Evolutionary conservation across 495 filamentous ascomycete genomes (phyloP), one percentile per base, ranked within the genome.

Genomic region (Cercophora sp.): DNA sequence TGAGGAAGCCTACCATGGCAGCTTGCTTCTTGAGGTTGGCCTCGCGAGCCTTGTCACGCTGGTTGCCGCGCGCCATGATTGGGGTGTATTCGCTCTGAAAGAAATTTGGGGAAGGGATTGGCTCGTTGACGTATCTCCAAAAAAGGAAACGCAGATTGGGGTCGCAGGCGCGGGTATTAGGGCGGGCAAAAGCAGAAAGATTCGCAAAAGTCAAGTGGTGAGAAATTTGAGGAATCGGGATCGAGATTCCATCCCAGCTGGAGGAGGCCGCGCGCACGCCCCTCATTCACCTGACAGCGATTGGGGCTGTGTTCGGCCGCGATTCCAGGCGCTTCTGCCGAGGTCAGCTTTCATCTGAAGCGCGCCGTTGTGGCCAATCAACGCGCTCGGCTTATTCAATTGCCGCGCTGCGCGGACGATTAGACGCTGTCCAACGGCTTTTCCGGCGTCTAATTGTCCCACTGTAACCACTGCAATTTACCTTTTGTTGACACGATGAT

Each of bases 61-160:
- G 91, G 66, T 96, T 96, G 57, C 91, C 91, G 66, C 91, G 87
- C 52, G 91, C 83, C 91, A 96, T 96, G 66, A 10, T 48, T 41
- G 22, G 25, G n/a, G 47, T 51, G 40, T 19, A 16, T 22, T 43
- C 19, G 45, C 19, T 24, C 22, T 19, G 31, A 29, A 8, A 18
- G 31, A n/a, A 8, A 32, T 10, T 42, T 18, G 5, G 11, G 22
- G 15, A 19, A 39, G 18, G 48, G 34, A 35, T 48, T 51, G 19
- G 49, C 37, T 44, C 22, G 22, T n/a, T n/a, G n/a, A 27, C 8
- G 24, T 27, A 24, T n/a, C 41, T 16, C 25, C 11, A n/a, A 15
- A 18, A 19, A 19, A 15, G 5, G 36, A 11, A 39, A 18, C 18
- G 22, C 16, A 2, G 36, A 39, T 18, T 15, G 11, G 22, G 13